Base-by-base conservation (phyloP, 2,329 filamentous ascomycete genomes). In the Parastagonospora nodorum region DNA sequence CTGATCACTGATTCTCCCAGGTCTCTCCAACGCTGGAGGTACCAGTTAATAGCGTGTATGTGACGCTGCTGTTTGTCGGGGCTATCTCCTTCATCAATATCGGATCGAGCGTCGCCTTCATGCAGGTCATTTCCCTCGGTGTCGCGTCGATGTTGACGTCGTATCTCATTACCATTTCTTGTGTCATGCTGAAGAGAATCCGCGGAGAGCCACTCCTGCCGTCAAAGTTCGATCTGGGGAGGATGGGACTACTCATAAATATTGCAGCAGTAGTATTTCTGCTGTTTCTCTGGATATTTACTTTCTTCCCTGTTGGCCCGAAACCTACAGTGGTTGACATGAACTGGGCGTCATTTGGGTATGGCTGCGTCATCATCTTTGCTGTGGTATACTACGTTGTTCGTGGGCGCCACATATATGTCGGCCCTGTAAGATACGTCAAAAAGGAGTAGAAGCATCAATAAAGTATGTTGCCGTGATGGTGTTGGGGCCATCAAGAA, bases 21-120 rank as follows among this genome's bases (percentile, higher is more conserved):
- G 44, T 46, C 12, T 33, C 12, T 24, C 39, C 38, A 10, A 39
- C 31, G 19, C 37, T 45, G 5, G 35, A 50, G 24, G 33, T 48
- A 16, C 76, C 77, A 5, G 64, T 78, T 24, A 77, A 77, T 55
- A 68, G 75, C 2, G 70, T 79, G 42, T 64, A 74, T 47, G 66
- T 78, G 33, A 75, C 75, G 4, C 60, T 75, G 7, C 56, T 69
- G 10, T 63, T 76, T 24, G 70, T 71, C 19, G 52, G 69, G 12
- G 63, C 79, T 9, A 69, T 81, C 14, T 75, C 74, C 0, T 61
- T 80, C 24, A 78, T 81, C 67, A 79, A 79, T 55, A 73, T 81
- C 49, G 78, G 77, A 29, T 78, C 74, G 2, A 57, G 66, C 10
- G 51, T 59, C 2, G 62, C 62, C 8, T 58, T 59, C 50, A 62